A percentile compares a stretch with the other conserved stretches of the same genome.
Conservation (phyloP, 2,329 filamentous ascomycete species). For the Bertia moriformis region DNA sequence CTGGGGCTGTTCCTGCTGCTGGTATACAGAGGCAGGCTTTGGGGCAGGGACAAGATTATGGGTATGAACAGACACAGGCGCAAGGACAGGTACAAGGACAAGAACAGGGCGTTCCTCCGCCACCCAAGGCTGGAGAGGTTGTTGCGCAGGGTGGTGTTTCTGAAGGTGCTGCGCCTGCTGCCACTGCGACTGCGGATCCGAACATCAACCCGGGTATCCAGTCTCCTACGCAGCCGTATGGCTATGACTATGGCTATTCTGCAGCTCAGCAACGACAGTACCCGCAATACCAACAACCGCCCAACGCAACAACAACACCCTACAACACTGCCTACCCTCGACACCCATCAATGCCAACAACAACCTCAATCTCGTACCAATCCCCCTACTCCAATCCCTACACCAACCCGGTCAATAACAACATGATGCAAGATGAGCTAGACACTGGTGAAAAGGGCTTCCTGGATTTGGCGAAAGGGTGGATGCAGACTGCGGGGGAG, state of each 20-base stretch:
- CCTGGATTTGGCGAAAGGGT: constrained; percentile 22
- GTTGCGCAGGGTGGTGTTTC: constrained; percentile 10
- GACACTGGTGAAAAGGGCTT: constrained; percentile 14
- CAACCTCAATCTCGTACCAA: neutral
- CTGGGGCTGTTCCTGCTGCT: constrained; percentile 13
- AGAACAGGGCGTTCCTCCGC: constrained; percentile 7
- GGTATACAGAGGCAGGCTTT: no score
- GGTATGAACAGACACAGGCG: no score
- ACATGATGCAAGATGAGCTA: constrained; percentile 1
- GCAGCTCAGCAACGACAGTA: neutral
- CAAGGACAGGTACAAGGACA: no score
- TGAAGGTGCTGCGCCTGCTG: constrained; percentile 21
- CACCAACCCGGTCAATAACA: neutral
- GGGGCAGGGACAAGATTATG: no score
- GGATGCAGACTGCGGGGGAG: constrained; percentile 20
- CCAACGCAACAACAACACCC: neutral
- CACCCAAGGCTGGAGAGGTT: constrained; percentile 8
- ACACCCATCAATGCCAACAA: neutral
- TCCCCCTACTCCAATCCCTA: neutral
- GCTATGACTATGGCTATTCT: neutral
- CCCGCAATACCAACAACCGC: neutral
- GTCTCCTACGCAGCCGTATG: no score
- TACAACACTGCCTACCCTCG: constrained; percentile 1
- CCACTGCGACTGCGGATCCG: constrained; percentile 6
- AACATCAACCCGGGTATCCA: neutral